Conservation (phyloP, 495 filamentous ascomycete genomes). For the Hypoxylon subgilvum region DNA sequence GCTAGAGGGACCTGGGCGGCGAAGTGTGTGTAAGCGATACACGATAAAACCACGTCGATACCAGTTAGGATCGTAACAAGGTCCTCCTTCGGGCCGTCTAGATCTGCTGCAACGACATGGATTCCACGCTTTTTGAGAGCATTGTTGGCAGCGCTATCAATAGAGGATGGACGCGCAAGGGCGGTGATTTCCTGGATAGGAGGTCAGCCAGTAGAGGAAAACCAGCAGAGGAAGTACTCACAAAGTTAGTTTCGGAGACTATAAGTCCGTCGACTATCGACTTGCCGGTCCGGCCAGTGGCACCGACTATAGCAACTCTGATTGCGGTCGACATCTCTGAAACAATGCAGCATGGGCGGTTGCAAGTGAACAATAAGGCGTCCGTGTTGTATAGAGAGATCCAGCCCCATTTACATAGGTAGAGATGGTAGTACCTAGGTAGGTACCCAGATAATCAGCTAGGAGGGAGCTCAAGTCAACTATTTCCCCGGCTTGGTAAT, state of each 20-base stretch:
- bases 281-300: slow-evolving; percentile 44
- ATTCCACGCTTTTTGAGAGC: slow-evolving; percentile 55
- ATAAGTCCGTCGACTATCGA: slow-evolving; percentile 40
- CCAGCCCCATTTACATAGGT: background rate
- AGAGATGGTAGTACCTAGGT: background rate
- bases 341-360: too few species aligned
- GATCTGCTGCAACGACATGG: slow-evolving; percentile 54
- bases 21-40: slow-evolving; percentile 52
- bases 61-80: slow-evolving; percentile 51
- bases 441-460: background rate
- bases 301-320: slow-evolving; percentile 41
- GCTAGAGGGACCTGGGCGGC: slow-evolving; percentile 58
- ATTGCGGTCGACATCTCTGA: background rate
- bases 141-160: slow-evolving; percentile 53
- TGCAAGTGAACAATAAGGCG: too few species aligned
- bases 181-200: slow-evolving; percentile 54
- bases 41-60: slow-evolving; percentile 59
- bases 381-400: background rate
- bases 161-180: slow-evolving; percentile 56
- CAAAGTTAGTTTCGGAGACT: slow-evolving; percentile 30
- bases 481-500: too few species aligned
- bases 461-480: too few species aligned
- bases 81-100: slow-evolving; percentile 53
- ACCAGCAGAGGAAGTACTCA: slow-evolving; percentile 5
- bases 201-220: background rate